Evolutionary conservation across 176 grass and related monocot species (phyloP), one percentile per base, ranked within the genome.

Genomic region (Phragmites australis): DNA sequence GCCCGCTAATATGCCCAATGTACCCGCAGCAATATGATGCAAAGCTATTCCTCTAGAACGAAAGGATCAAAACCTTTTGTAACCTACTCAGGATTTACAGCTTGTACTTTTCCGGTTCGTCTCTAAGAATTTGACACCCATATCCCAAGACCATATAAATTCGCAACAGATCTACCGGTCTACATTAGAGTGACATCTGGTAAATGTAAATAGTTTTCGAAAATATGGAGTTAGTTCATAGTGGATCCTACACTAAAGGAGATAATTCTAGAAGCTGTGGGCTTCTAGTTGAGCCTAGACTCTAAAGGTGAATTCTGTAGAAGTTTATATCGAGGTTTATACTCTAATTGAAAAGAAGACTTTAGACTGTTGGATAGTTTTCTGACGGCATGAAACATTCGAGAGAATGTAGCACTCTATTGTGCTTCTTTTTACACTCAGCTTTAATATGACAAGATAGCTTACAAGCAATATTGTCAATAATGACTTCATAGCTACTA

Each of bases 401-500:
- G 19, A 39, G 29, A 53, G 30, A 5, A 37, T 51, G 21, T 9
- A 39, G 12, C 2, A 9, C 48, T 37, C 10, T 77, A 5, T 77
- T 48, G 57, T 50, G 12, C 65, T 45, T 49, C 45, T 19, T 50
- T 30, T 50, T 48, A 16, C 45, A 49, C 26, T 50, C 68, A 50
- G 68, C 45, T 71, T 49, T 50, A 71, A 71, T 29, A 16, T 48
- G 42, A 44, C 25, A 32, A 48, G 19, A 56, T 48, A 45, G 30
- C 57, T 57, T 57, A 50, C 50, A 15, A 44, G 31, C 37, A 75
- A 50, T 55, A 75, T 32, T 47, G 30, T 40, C 39, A 15, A 76
- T 68, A 72, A 66, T 52, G 44, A 63, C 6, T 11, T 72, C 13
- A 72, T 37, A 68, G 1, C 37, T 52, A 74, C 11, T 66, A 83